A percentile compares a stretch with the other conserved stretches of the same genome.
These are phyloP conservation scores for Coniosporium tulheliwenetii DNA, from an alignment of 2,329 filamentous ascomycete genomes.

Conservation along the genomic window DNA sequence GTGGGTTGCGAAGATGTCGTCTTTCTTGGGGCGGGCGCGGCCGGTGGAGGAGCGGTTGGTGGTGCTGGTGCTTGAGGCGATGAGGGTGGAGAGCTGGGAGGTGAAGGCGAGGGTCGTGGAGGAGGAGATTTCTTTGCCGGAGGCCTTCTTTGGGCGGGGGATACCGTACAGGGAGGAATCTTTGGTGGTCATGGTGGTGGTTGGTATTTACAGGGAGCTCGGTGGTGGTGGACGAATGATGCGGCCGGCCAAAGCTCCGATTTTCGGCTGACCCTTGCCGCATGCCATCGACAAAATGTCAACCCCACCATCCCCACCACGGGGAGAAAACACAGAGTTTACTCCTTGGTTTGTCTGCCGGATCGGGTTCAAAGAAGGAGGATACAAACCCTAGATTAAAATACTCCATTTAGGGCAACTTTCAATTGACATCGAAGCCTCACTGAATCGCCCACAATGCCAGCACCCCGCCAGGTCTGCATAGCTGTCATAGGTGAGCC, in stretches of 20 bases:
- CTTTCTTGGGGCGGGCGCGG: conserved; percentile 42
- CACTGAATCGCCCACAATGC: conserved; percentile 15
- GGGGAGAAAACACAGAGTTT: too few species aligned
- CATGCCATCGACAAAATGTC: too few species aligned
- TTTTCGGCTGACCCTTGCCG: too few species aligned
- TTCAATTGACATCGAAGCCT: too few species aligned
- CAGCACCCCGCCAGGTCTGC: conserved; percentile 26
- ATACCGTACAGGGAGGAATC: conserved; percentile 66
- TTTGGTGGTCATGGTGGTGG: conserved; percentile 14
- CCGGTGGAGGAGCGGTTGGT: conserved; percentile 26
- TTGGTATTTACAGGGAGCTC: neutral
- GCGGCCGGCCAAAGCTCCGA: too few species aligned
- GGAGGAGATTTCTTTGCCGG: conserved; percentile 49
- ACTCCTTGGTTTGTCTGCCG: too few species aligned
- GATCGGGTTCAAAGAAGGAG: too few species aligned
- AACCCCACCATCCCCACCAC: too few species aligned
- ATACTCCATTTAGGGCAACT: too few species aligned
- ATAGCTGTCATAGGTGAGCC: conserved; percentile 28
- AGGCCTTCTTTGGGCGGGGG: conserved; percentile 47
- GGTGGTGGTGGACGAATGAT: too few species aligned
- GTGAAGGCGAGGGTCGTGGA: conserved; percentile 70
- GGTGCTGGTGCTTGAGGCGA: conserved; percentile 35
- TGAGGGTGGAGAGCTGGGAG: conserved; percentile 72
- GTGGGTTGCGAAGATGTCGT: conserved; percentile 53
- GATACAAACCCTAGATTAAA: too few species aligned